Base-by-base conservation (phyloP, 257 asterid genomes). In the Penstemon newberryi region DNA sequence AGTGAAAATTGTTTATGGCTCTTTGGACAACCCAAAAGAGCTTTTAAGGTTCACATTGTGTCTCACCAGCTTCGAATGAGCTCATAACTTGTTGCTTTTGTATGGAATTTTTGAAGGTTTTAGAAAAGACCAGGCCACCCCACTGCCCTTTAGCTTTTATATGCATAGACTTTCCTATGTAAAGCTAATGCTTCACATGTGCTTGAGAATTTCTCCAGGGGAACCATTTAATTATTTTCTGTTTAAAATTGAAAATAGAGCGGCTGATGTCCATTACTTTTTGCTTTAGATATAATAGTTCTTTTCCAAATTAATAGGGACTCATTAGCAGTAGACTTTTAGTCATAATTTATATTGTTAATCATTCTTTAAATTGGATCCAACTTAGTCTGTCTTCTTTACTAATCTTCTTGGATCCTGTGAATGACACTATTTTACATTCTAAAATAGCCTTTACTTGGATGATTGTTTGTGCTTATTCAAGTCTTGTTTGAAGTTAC, bases 231-330 rank as follows among this genome's bases (percentile, higher is more conserved):
- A 50, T 42, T 60, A 60, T 55, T 70, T 63, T 64, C 57, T 69
- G 38, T 72, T 37, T 52, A 36, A 75, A 62, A 59, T 56, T 40
- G 67, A 61, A 41, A 65, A 43, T 52, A 68, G 50, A 66, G 83
- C 54, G 81, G 80, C 81, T 81, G 65, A 76, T 76, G 79, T 60
- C 77, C 56, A 56, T 55, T 69, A 52, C 64, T 67, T 78, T 73
- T 72, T 72, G 49, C 66, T 66, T 65, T 39, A 42, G 70, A 36
- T 67, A 74, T 54, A 55, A 67, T 25, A 25, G 33, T 25, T 59
- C 81, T 80, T 79, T 79, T 79, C 85, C 85, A 69, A 70, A 80
- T 72, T 52, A 67, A 75, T 69, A 79, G 85, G 87, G 83, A 76
- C 81, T 79, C 79, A 53, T 44, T 77, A 75, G 80, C 67, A 58